Evolutionary conservation across 73 alveolate species (phyloP).

Genomic region (Paraurostyla sp.): DNA sequence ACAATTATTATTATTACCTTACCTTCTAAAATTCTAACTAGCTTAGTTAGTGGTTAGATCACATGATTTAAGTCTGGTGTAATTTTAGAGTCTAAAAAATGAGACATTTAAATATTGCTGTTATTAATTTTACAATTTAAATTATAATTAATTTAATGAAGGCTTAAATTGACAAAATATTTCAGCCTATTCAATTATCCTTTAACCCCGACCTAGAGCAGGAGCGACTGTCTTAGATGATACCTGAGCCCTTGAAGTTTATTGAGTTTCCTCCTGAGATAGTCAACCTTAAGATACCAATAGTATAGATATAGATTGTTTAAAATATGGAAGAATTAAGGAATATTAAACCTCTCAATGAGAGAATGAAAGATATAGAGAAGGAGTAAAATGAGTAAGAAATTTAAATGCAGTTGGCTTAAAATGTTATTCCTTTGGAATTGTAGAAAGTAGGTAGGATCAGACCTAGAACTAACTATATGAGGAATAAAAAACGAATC

Average conservation of each 20-base stretch:
- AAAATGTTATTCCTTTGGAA: background rate
- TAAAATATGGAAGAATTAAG: background rate
- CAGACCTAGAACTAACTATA: background rate
- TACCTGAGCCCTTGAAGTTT: constrained; percentile 24
- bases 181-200: background rate
- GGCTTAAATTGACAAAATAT: constrained; percentile 15
- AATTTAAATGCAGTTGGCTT: background rate
- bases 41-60: background rate
- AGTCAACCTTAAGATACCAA: background rate
- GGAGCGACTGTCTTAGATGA: background rate
- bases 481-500: background rate
- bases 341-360: constrained; percentile 31
- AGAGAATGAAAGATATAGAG: background rate
- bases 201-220: constrained; percentile 22
- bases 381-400: background rate
- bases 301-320: background rate
- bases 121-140: background rate
- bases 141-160: constrained; percentile 11
- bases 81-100: background rate
- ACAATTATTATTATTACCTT: background rate
- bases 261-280: constrained; percentile 10
- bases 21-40: constrained; percentile 28
- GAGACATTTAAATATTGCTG: background rate
- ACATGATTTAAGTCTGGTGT: background rate
- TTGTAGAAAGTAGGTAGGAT: background rate